Base-by-base conservation (phyloP, 2,329 filamentous ascomycete species). In the Arthrocladium fulminans region DNA sequence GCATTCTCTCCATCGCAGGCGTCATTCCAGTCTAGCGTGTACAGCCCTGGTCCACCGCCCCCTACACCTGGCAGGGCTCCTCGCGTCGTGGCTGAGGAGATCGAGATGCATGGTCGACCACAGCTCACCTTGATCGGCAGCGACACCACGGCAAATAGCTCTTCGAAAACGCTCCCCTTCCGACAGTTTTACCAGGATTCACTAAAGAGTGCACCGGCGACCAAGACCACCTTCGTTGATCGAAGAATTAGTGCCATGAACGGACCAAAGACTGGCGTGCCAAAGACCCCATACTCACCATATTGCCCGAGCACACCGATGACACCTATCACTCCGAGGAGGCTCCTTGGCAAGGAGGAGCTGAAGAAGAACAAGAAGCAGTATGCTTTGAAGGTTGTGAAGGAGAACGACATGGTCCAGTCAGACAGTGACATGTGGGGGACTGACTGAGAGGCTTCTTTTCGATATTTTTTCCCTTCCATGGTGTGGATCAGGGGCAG, bases 21-120 rank as follows among this genome's bases (percentile, higher is more conserved):
- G n/a, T 74, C 77, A 1, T 65, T 81, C 3, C 77, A 76, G 1
- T 77, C 77, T 7, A 69, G 76, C 35, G 65, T 73, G 53, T 79
- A 79, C 62, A 72, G 72, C 40, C 75, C 74, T 0, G 72, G 74
- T 2, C 70, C 73, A 6, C 75, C 77, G 2, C 77, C 77, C n/a
- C 69, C 69, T 5, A 72, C 73, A 3, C 74, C 76, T 3, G 50
- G 57, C 10, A 51, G 34, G 47, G 29, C 42, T 38, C 48, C 38
- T n/a, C 24, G 24, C 4, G n/a, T 24, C 3, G 24, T 13, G 13
- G 19, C 19, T 15, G 34, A 39, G 13, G 39, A 45, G 19, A 34
- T 23, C 51, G n/a, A 48, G 47, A 47, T 47, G 44, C 44, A 47
- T 19, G 44, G 44, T 19, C 32, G 32, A 6, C 32, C 44, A 15